These are phyloP conservation scores for Solanum arcanum DNA, from an alignment of 257 asterid genomes.

Conservation along the genomic window DNA sequence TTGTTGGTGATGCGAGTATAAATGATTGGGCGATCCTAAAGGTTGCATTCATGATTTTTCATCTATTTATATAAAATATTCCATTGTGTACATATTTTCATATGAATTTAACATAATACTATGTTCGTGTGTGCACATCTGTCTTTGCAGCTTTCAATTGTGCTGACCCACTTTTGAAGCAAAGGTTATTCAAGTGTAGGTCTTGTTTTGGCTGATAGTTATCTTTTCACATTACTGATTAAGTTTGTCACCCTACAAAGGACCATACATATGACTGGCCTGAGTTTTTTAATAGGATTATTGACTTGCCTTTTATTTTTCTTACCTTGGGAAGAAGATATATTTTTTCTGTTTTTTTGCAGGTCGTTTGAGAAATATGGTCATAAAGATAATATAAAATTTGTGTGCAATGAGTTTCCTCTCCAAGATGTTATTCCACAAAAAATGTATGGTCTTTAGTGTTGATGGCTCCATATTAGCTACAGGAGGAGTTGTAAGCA, in stretches of 20 bases:
- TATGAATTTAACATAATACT: neutral
- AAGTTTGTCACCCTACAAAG: neutral
- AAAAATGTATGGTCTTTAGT: conserved; percentile 78
- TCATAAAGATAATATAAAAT: conserved; percentile 38
- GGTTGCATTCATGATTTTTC: neutral
- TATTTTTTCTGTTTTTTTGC: conserved; percentile 2
- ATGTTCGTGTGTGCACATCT: neutral
- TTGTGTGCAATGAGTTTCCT: conserved; percentile 47
- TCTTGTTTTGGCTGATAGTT: neutral
- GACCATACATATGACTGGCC: neutral
- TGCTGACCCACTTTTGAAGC: neutral
- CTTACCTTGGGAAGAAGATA: neutral
- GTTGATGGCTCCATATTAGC: conserved; percentile 86
- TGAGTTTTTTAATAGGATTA: neutral
- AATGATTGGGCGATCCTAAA: neutral
- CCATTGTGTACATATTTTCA: neutral
- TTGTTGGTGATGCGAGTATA: neutral
- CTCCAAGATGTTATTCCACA: conserved; percentile 63
- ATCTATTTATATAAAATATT: neutral
- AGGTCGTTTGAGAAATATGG: conserved; percentile 60
- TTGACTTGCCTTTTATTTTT: neutral
- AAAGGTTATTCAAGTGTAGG: neutral
- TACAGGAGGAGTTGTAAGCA: conserved; percentile 81
- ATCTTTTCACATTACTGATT: neutral
- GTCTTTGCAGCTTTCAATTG: neutral